phyloP scores from a whole-genome alignment of 1,139 yeast species.

The Chernovozyma sophiae-reginae region DNA sequence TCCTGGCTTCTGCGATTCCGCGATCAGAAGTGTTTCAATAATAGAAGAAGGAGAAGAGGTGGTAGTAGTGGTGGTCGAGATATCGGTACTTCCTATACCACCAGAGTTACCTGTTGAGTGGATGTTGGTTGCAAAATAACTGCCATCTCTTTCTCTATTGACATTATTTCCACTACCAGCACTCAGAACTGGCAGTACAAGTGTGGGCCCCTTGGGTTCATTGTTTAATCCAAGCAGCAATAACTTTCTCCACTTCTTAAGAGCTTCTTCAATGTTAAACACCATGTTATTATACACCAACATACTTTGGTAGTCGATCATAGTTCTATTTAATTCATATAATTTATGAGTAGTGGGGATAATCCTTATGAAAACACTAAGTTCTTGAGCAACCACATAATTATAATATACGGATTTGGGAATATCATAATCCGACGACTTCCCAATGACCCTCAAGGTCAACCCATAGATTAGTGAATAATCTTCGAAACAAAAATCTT shows the following conservation, averaged over 20 bases:
- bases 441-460: conserved; percentile 36
- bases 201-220: not conserved
- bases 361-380: conserved; percentile 24
- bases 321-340: conserved; percentile 25
- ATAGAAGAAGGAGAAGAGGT: not conserved
- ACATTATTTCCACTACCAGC: too few species aligned
- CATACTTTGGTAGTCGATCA: conserved; percentile 33
- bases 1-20: not conserved
- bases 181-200: not conserved
- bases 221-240: too few species aligned
- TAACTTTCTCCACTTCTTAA: conserved; percentile 8
- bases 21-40: not conserved
- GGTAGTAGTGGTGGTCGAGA: not conserved
- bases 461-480: conserved; percentile 33
- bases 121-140: too few species aligned
- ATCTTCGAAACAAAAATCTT: conserved; percentile 31
- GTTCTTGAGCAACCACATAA: conserved; percentile 35
- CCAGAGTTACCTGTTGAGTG: not conserved
- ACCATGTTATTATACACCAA: conserved; percentile 25
- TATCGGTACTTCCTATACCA: not conserved
- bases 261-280: conserved; percentile 21
- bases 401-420: conserved; percentile 23
- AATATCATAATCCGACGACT: conserved; percentile 25
- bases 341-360: conserved; percentile 21
- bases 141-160: too few species aligned